These are phyloP conservation scores for Curvularia sp. DNA, from an alignment of 2,329 filamentous ascomycete genomes.

Conservation along the genomic window DNA sequence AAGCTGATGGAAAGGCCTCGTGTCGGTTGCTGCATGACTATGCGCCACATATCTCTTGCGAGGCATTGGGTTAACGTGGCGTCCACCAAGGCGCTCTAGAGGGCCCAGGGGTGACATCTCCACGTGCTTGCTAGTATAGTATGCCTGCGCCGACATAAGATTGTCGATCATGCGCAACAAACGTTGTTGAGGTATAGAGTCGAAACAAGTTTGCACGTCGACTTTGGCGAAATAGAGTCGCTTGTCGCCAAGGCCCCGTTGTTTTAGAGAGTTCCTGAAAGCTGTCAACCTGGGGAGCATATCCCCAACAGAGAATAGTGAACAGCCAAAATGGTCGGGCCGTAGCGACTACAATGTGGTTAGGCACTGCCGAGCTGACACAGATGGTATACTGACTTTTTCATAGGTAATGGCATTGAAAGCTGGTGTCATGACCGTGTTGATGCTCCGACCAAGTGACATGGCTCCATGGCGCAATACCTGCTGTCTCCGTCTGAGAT, in stretches of 20 bases:
- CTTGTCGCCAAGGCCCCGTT: conserved; percentile 43
- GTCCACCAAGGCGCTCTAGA: conserved; percentile 42
- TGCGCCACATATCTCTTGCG: conserved; percentile 53
- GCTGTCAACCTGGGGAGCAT: conserved; percentile 75
- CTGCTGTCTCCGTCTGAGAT: conserved; percentile 72
- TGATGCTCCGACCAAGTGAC: conserved; percentile 70
- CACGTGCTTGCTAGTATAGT: conserved; percentile 76
- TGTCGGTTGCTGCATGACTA: conserved; percentile 42
- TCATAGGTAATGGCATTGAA: conserved; percentile 81
- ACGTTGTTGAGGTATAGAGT: conserved; percentile 86
- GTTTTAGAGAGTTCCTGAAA: conserved; percentile 66
- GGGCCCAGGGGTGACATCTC: conserved; percentile 66
- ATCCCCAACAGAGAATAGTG: conserved; percentile 81
- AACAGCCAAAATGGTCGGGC: conserved; percentile 72
- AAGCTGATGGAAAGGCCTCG: conserved; percentile 44
- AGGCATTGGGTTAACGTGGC: conserved; percentile 42
- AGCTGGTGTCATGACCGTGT: conserved; percentile 73
- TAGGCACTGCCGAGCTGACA: conserved; percentile 3
- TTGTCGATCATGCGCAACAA: conserved; percentile 71
- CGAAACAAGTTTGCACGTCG: conserved; percentile 91
- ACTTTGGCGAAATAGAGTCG: conserved; percentile 87
- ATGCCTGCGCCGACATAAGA: conserved; percentile 66
- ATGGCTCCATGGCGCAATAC: conserved; percentile 61
- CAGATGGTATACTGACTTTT: conserved; percentile 60
- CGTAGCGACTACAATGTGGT: conserved; percentile 35